phyloP scores from a whole-genome alignment of 139 green algal genomes.

The Astrephomene gubernaculifera region DNA sequence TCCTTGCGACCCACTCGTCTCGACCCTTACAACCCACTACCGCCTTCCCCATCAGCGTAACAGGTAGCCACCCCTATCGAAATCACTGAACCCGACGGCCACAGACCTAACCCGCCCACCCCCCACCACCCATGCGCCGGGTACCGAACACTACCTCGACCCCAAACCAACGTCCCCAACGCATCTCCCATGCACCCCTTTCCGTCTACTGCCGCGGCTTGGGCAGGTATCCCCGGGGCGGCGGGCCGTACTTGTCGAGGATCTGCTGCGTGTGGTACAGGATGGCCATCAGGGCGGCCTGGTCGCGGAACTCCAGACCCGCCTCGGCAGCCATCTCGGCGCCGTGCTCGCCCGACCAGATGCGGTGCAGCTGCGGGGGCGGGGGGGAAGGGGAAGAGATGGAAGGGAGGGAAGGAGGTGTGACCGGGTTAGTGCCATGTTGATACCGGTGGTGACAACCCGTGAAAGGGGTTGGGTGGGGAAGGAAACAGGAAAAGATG shows the following conservation, averaged over 20 bases:
- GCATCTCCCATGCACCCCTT: not conserved
- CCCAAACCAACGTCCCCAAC: not conserved
- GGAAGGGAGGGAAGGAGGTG: not conserved
- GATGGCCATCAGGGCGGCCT: conserved; percentile 56
- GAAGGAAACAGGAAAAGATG: too few relatives aligned
- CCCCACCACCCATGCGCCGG: not conserved
- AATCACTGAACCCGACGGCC: not conserved
- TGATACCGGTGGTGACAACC: too few relatives aligned
- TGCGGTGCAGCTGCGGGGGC: conserved; percentile 37
- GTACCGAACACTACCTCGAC: too few relatives aligned
- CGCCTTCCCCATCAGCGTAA: not conserved
- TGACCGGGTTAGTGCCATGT: too few relatives aligned
- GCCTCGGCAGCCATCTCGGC: conserved; percentile 20
- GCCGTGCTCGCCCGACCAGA: conserved; percentile 55
- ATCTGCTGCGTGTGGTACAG: conserved; percentile 62
- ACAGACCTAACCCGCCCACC: not conserved
- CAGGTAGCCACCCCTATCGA: too few relatives aligned
- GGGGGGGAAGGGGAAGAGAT: not conserved
- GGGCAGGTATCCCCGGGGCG: not conserved
- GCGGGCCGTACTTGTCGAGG: conserved; percentile 38
- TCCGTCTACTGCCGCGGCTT: not conserved
- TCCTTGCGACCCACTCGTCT: too few relatives aligned
- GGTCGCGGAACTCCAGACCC: conserved; percentile 31
- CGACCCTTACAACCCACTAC: too few relatives aligned
- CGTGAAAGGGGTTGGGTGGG: too few relatives aligned